These are phyloP conservation scores for Aspergillus hiratsukae DNA, from an alignment of 2,329 filamentous ascomycete genomes.

Conservation along the genomic window DNA sequence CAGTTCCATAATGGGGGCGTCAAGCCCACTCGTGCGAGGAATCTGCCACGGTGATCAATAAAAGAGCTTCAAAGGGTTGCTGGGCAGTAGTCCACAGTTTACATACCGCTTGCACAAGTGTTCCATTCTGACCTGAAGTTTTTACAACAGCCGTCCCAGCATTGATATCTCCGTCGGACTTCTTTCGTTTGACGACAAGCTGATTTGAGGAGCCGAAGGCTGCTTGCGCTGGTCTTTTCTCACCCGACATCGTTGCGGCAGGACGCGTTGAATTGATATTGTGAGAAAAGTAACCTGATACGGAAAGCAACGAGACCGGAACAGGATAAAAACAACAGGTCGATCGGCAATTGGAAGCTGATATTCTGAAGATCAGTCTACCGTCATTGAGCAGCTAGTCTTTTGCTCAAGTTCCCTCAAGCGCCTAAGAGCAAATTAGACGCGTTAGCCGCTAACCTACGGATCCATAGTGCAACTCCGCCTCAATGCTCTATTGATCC, in stretches of 20 bases:
- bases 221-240: conserved; percentile 86
- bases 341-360: not conserved
- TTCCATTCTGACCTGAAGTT: conserved; percentile 54
- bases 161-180: conserved; percentile 58
- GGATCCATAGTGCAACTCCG: conserved; percentile 12
- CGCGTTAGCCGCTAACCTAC: conserved; percentile 21
- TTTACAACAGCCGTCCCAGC: conserved; percentile 54
- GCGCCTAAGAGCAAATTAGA: conserved; percentile 5
- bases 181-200: conserved; percentile 85
- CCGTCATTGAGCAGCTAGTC: not conserved
- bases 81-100: not conserved
- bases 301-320: not conserved
- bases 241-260: conserved; percentile 65
- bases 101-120: conserved; percentile 64
- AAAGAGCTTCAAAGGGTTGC: not conserved
- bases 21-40: conserved; percentile 73
- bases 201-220: conserved; percentile 70
- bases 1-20: conserved; percentile 92
- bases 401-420: conserved; percentile 5
- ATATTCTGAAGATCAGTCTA: not conserved
- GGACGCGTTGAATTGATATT: not conserved
- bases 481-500: conserved; percentile 9
- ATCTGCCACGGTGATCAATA: conserved; percentile 50
- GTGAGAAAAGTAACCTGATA: conserved; percentile 2
- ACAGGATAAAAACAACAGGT: not conserved